Base-by-base conservation (phyloP, 352 stramenopile species). In the Globisporangium perplexum region DNA sequence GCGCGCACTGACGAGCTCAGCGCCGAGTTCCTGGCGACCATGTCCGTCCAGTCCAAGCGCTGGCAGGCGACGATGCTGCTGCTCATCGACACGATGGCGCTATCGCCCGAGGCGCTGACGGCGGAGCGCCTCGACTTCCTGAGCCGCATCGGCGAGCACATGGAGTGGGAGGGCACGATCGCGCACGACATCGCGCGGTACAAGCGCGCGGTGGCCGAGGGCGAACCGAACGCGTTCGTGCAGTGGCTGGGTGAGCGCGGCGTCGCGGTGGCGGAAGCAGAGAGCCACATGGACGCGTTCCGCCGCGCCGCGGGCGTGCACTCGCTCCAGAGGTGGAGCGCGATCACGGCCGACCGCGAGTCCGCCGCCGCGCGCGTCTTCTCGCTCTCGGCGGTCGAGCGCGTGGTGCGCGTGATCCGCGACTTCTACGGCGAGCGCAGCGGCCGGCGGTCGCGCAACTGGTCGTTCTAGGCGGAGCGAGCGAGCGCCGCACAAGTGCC, bases 151-250 rank as follows among this genome's bases (percentile, higher is more conserved):
- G 83, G 83, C 50, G 80, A 83, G 63, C 88, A 90, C 70, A 86
- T 93, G 68, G 81, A 92, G 63, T 93, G 81, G 78, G 77, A 93
- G 63, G 83, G 81, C 53, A 90, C 80, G 47, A 74, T 93, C 41
- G 81, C 83, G 22, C 83, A 92, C 60, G 83, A 93, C 44, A 57
- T 90, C 22, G 80, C 83, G 12, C 77, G 83, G 11, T 91, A 81
- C 56, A 58, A 63, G 11, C 83, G 83, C 20, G 77, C 84, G 30
- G 57, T 74, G 35, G 81, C 66, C 3, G 81, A 90, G 59, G 62
- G 70, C 28, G 74, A 77, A 54, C 81, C 80, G 14, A 93, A 93
- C 52, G 77, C 77, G 22, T 91, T 85, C 35, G 69, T 93, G 48
- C 86, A 77, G 50, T 91, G 81, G 83, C 62, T 92, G 60, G 67